Evolutionary conservation across 2,329 filamentous ascomycete genomes (phyloP).

Genomic region (Corniculantispora saksenae): DNA sequence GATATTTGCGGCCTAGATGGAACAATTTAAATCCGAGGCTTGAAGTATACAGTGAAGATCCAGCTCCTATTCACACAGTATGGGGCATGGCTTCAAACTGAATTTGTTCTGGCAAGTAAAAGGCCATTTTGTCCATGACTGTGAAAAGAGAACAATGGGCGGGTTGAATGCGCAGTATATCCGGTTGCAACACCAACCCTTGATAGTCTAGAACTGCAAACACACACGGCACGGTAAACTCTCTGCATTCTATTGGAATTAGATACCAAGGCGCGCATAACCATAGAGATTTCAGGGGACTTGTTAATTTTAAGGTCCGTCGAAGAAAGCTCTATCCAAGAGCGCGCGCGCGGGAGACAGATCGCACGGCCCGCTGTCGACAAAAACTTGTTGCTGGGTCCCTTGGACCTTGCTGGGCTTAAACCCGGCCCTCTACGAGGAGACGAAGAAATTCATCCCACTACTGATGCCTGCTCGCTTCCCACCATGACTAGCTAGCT

Average conservation of each 20-base stretch:
- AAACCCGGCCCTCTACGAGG: neutral
- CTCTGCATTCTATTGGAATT: too few relatives aligned
- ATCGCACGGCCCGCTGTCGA: neutral
- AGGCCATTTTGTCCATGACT: too few relatives aligned
- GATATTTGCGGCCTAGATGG: too few relatives aligned
- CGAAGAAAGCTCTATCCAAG: neutral
- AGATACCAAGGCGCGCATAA: neutral
- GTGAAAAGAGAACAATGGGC: neutral
- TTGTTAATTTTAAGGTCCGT: neutral
- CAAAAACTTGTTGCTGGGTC: neutral
- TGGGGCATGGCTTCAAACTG: too few relatives aligned
- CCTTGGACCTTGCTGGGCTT: neutral
- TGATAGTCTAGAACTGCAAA: neutral
- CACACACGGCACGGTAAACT: neutral
- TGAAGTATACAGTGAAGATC: too few relatives aligned
- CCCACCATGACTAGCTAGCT: neutral
- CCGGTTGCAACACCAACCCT: neutral
- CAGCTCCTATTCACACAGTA: too few relatives aligned
- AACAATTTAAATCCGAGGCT: too few relatives aligned
- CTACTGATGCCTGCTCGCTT: neutral
- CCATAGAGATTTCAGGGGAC: neutral
- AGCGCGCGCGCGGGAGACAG: neutral
- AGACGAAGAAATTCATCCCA: neutral
- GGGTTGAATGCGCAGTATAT: neutral
- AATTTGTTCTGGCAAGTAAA: too few relatives aligned